Evolutionary conservation across 371 early-diverging fungal species (phyloP), one percentile per base, ranked within the genome.

Genomic region (Mortierella sp.): DNA sequence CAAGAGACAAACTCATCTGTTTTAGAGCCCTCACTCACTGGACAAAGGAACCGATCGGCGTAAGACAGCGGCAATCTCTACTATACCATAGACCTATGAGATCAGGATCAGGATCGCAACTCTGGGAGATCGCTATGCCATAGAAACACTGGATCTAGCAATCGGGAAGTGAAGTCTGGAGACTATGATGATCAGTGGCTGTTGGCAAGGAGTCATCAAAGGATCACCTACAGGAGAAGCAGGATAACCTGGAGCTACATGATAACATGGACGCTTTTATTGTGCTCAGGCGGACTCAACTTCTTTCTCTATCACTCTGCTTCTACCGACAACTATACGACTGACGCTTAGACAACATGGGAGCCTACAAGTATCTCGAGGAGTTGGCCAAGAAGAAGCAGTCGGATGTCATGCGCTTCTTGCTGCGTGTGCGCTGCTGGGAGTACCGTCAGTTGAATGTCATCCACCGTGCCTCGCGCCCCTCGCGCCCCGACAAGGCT

Each of bases 341-440:
- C 19, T 52, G 17, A 34, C 39, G 14, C 1, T 17, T 81, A 73
- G 67, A 72, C 72, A 72, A 73, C 29, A 73, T 73, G 73, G 73
- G 73, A 80, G 95, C 96, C 71, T 92, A 94, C 87, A 94, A 97
- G 86, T 98, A 98, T 86, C 89, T 99, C 74, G 95, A 95, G 89
- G 97, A 97, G 88, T 91, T 99, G 71, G 90, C 94, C 85, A 96
- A 95, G 88, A 95, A 97, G 94, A 99, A 98, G 91, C 98, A 99
- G 88, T 93, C 94, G 63, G 99, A 98, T 89, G 97, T 98, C 67
- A 89, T 98, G 89, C 94, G 98, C 82, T 99, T 98, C 91, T 90
- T 99, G 73, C 90, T 95, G 72, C 95, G 98, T 82, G 92, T 99
- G 50, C 88, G 98, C 82, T 94, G 95, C 90, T 99, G 99, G 97